These are phyloP conservation scores for Gastrolobium villosum DNA, from an alignment of 306 rosid species.

Conservation along the genomic window DNA sequence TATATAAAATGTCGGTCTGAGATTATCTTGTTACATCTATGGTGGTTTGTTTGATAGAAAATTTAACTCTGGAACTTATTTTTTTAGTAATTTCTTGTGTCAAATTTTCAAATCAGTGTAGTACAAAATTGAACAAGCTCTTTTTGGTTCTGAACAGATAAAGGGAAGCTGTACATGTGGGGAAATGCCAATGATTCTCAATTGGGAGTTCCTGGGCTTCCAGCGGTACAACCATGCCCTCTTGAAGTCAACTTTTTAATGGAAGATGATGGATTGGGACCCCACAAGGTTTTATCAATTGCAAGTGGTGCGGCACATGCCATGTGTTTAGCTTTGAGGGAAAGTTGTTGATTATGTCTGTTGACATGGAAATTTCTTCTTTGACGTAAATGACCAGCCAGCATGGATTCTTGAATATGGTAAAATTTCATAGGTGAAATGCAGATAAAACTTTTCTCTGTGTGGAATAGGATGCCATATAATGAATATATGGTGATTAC, in stretches of 20 bases:
- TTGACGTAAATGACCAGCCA: conserved; percentile 1
- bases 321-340: conserved; percentile 80
- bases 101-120: conserved; percentile 9
- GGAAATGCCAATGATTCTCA: conserved; percentile 86
- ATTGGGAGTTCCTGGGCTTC: conserved; percentile 94
- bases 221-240: conserved; percentile 70
- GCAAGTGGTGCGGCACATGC: conserved; percentile 89
- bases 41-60: background rate
- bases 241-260: conserved; percentile 79
- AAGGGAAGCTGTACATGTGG: conserved; percentile 90
- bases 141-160: conserved; percentile 61
- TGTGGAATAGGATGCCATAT: conserved; percentile 9
- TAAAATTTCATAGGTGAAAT: conserved; percentile 29
- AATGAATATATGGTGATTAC: conserved; percentile 24
- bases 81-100: background rate
- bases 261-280: conserved; percentile 85
- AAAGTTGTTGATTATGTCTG: conserved; percentile 32
- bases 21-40: conserved; percentile 16
- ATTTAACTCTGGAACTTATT: conserved; percentile 10
- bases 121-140: conserved; percentile 12
- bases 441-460: background rate
- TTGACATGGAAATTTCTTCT: conserved; percentile 24
- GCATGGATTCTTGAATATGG: conserved; percentile 25
- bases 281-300: conserved; percentile 75
- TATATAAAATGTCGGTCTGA: conserved; percentile 19